Conservation (phyloP, 2,329 filamentous ascomycete genomes). For the Aureobasidium melanogenum region DNA sequence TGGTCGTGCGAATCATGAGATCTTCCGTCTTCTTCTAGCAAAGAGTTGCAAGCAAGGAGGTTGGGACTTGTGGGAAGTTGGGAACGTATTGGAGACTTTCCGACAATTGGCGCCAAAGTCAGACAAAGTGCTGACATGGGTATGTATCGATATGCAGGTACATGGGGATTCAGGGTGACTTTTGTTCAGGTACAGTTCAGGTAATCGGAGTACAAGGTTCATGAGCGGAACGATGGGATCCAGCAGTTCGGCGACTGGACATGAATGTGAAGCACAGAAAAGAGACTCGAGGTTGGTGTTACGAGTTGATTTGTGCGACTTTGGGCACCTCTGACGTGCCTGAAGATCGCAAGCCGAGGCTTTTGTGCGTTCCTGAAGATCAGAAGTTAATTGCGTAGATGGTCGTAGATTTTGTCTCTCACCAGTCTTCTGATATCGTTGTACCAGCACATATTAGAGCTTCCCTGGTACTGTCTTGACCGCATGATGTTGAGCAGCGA, state of each 20-base stretch:
- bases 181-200: background rate
- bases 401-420: background rate
- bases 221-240: background rate
- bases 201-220: background rate
- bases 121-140: background rate
- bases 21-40: background rate
- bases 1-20: constrained; percentile 1
- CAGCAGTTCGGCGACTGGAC: background rate
- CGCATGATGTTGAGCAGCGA: background rate
- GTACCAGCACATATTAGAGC: background rate
- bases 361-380: background rate
- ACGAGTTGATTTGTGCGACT: background rate
- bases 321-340: background rate
- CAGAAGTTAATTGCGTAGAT: background rate
- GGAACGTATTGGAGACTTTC: background rate
- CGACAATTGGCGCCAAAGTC: background rate
- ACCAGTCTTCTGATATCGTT: background rate
- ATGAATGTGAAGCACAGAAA: background rate
- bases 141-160: background rate
- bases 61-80: background rate
- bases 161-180: background rate
- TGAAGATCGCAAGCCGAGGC: background rate
- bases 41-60: background rate
- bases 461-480: background rate
- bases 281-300: background rate